phyloP scores from a whole-genome alignment of 2,329 filamentous ascomycete genomes.

The Trichoderma koningiopsis region DNA sequence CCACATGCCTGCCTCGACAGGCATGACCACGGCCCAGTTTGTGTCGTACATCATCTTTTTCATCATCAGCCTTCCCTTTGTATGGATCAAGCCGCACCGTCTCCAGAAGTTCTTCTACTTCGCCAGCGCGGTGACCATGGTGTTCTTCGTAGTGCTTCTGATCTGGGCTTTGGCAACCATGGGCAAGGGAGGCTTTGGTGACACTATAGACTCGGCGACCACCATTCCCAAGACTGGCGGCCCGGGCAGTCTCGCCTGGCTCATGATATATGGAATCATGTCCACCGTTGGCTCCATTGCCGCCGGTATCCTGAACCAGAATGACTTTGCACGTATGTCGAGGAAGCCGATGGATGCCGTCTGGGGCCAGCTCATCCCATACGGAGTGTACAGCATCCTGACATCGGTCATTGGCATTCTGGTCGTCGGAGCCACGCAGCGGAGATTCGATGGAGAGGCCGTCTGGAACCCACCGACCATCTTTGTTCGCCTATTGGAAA shows the following conservation, averaged over 20 bases:
- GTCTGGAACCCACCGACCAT: conserved; percentile 45
- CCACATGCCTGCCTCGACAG: conserved; percentile 43
- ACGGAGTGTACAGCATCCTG: conserved; percentile 42
- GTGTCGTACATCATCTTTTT: conserved; percentile 49
- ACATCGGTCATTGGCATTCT: conserved; percentile 45
- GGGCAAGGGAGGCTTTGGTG: conserved; percentile 44
- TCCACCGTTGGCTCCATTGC: conserved; percentile 44
- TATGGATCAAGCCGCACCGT: conserved; percentile 49
- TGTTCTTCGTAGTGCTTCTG: conserved; percentile 46
- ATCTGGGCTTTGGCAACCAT: conserved; percentile 50
- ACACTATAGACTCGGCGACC: conserved; percentile 34
- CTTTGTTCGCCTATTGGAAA: conserved; percentile 37
- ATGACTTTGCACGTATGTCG: conserved; percentile 43
- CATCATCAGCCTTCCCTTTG: conserved; percentile 46
- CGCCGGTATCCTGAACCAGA: conserved; percentile 44
- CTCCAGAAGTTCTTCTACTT: conserved; percentile 47
- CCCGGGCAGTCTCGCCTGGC: conserved; percentile 39
- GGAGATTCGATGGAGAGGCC: conserved; percentile 40
- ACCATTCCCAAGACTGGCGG: conserved; percentile 34
- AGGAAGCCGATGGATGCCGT: conserved; percentile 38
- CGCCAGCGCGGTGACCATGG: conserved; percentile 43
- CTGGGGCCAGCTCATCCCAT: conserved; percentile 40
- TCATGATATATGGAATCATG: conserved; percentile 42
- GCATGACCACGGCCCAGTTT: conserved; percentile 49
- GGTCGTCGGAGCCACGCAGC: conserved; percentile 44